Conservation (phyloP, 306 rosid genomes). For the Gastrolobium villosum region DNA sequence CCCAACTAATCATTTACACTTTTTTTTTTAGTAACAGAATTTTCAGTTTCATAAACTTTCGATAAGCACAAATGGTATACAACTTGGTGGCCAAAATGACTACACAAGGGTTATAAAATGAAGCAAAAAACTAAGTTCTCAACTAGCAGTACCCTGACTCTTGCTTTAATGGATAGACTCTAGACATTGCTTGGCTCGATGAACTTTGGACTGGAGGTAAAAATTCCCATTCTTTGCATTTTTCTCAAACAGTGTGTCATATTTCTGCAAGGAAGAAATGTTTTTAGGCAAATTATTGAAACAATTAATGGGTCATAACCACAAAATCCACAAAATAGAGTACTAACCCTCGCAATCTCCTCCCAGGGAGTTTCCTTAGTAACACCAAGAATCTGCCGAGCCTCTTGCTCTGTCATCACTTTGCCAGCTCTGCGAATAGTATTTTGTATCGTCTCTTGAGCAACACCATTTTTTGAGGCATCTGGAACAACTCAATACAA, state of each 20-base stretch:
- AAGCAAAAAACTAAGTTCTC: conserved; percentile 38
- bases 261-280: conserved; percentile 58
- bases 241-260: conserved; percentile 76
- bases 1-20: conserved; percentile 48
- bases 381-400: conserved; percentile 90
- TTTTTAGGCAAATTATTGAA: neutral
- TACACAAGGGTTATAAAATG: no score
- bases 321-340: neutral
- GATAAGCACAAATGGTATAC: conserved; percentile 34
- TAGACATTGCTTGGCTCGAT: conserved; percentile 85
- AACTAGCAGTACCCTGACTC: conserved; percentile 63
- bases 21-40: conserved; percentile 3
- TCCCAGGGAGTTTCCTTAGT: conserved; percentile 83
- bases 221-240: conserved; percentile 87
- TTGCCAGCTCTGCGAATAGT: conserved; percentile 62
- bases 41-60: conserved; percentile 22
- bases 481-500: conserved; percentile 35
- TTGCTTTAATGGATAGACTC: conserved; percentile 61
- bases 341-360: conserved; percentile 74
- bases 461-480: conserved; percentile 56
- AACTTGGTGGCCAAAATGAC: neutral
- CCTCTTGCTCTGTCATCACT: conserved; percentile 89
- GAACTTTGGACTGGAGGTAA: conserved; percentile 96
- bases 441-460: conserved; percentile 56
- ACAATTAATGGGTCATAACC: neutral